Evolutionary conservation across 2,329 filamentous ascomycete genomes (phyloP).

Genomic region (Colletotrichum tamarilloi): DNA sequence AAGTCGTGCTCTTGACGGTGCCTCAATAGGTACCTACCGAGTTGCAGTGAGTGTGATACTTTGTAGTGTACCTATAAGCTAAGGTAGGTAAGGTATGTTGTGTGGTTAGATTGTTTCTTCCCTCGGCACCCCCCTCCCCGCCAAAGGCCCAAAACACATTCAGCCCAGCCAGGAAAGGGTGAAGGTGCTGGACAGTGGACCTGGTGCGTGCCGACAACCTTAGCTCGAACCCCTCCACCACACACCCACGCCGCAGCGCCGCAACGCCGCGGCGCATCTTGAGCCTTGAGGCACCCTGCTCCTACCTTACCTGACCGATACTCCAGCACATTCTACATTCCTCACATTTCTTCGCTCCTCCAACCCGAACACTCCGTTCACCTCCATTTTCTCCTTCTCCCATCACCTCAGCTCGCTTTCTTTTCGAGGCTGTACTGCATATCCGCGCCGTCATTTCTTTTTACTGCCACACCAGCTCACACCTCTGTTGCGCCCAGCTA

Average conservation of each 20-base stretch:
- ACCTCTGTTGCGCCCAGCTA: background rate
- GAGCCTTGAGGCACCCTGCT: background rate
- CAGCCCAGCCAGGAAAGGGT: background rate
- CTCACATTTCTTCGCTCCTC: background rate
- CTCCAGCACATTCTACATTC: constrained; percentile 7
- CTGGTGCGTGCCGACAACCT: constrained; percentile 6
- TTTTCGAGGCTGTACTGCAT: background rate
- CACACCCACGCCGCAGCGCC: background rate
- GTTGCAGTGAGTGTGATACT: background rate
- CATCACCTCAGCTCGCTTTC: background rate
- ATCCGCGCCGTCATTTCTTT: background rate
- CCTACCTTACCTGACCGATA: background rate
- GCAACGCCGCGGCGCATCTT: constrained; percentile 6
- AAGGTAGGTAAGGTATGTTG: no score
- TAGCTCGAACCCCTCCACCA: constrained; percentile 23
- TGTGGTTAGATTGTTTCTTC: constrained; percentile 13
- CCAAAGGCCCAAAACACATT: constrained; percentile 20
- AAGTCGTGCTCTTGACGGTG: background rate
- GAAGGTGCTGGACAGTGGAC: background rate
- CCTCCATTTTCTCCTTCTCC: background rate
- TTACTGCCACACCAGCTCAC: constrained; percentile 14
- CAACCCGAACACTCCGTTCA: constrained; percentile 5
- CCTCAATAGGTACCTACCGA: no score
- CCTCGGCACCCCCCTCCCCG: constrained; percentile 21
- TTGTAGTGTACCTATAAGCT: no score